Conservation (phyloP, 805 yeast genomes). For the Barnettozyma vustinii region DNA sequence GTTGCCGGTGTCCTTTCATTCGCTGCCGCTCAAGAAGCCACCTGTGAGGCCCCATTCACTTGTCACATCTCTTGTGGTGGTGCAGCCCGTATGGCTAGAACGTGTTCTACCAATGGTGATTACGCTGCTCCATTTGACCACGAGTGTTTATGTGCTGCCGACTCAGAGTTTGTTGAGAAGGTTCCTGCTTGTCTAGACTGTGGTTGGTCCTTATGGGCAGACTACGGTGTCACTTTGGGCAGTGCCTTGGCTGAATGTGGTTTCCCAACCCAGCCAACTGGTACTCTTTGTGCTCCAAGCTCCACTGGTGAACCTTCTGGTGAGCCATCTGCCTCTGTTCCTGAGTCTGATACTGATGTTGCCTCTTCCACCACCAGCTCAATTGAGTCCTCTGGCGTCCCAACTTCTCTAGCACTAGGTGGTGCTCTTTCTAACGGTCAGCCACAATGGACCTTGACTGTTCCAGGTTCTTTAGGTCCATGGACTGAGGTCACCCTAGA, state of each 20-base stretch:
- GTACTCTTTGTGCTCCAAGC: conserved; percentile 14
- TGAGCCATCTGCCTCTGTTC: not conserved
- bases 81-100: conserved; percentile 25
- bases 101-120: conserved; percentile 18
- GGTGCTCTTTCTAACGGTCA: not conserved
- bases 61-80: conserved; percentile 30
- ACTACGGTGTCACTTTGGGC: conserved; percentile 24
- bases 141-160: conserved; percentile 18
- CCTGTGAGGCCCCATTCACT: conserved; percentile 19
- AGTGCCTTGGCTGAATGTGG: conserved; percentile 16
- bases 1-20: not conserved
- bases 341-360: not conserved
- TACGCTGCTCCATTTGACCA: conserved; percentile 8
- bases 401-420: not conserved
- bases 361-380: not conserved
- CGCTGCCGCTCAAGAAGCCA: not conserved
- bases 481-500: conserved; percentile 6
- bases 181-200: conserved; percentile 28
- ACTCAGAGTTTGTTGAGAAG: conserved; percentile 10
- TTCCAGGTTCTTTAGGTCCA: conserved; percentile 9
- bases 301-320: not conserved
- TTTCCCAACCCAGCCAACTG: conserved; percentile 24
- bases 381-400: conserved; percentile 3
- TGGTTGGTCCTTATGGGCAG: conserved; percentile 32
- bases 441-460: conserved; percentile 5